phyloP scores from a whole-genome alignment of 495 filamentous ascomycete species.

The Durotheca rogersii region DNA sequence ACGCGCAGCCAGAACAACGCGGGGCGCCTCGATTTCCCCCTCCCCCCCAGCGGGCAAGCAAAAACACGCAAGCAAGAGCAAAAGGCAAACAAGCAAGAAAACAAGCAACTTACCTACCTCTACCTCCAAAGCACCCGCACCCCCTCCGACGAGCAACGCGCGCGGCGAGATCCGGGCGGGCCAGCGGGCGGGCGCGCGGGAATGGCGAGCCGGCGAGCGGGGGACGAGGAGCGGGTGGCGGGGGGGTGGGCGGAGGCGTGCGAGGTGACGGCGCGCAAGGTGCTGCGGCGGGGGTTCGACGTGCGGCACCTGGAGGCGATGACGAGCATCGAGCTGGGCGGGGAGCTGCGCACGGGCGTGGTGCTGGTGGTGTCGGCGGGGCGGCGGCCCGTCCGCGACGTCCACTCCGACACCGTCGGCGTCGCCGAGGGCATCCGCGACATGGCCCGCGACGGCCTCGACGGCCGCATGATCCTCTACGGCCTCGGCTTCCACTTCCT shows the following conservation, averaged over 20 bases:
- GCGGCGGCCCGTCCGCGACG: background rate
- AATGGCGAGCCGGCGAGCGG: no score
- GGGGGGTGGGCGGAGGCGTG: slow-evolving; percentile 7
- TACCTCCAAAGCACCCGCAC: no score
- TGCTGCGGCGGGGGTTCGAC: slow-evolving; percentile 16
- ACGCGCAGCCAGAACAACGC: no score
- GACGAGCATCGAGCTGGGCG: slow-evolving; percentile 14
- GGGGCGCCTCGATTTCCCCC: no score
- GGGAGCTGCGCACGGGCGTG: slow-evolving; percentile 4
- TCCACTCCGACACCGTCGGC: slow-evolving; percentile 2
- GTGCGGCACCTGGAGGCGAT: slow-evolving; percentile 1
- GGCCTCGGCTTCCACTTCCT: slow-evolving; percentile 20
- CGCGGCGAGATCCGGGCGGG: no score
- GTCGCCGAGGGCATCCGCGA: slow-evolving; percentile 17
- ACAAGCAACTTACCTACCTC: no score
- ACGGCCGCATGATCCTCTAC: slow-evolving; percentile 23
- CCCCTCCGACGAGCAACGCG: no score
- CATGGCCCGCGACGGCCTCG: slow-evolving; percentile 13
- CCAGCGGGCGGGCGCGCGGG: no score
- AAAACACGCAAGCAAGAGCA: no score
- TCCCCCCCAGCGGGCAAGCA: no score
- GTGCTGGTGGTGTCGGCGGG: slow-evolving; percentile 17
- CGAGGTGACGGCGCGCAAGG: slow-evolving; percentile 5
- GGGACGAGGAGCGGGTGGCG: no score
- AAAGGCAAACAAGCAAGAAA: no score